Evolutionary conservation across 2,329 filamentous ascomycete genomes (phyloP).

Genomic region (Lecanicillium sp.): DNA sequence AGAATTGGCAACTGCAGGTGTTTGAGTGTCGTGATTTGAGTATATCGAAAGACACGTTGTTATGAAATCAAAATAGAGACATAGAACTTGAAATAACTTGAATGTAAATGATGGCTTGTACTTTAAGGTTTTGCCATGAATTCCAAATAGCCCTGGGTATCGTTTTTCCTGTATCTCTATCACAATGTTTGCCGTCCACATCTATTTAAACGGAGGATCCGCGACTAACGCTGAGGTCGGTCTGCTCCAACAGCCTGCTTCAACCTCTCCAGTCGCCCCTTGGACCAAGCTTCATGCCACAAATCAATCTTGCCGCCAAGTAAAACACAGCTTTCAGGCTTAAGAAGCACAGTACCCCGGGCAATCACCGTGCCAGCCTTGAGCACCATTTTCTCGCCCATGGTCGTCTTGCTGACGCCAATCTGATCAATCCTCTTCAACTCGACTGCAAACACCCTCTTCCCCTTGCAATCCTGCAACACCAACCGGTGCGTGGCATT

Average conservation of each 20-base stretch:
- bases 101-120: too few species aligned
- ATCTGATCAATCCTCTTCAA: slow-evolving; percentile 57
- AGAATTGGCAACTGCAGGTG: slow-evolving; percentile 19
- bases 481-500: slow-evolving; percentile 69
- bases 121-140: too few species aligned
- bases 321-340: slow-evolving; percentile 57
- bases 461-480: slow-evolving; percentile 70
- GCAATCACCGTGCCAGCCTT: slow-evolving; percentile 56
- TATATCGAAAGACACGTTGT: slow-evolving; percentile 11
- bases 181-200: background rate
- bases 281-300: slow-evolving; percentile 71
- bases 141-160: too few species aligned
- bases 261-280: slow-evolving; percentile 60
- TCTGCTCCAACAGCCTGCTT: slow-evolving; percentile 46
- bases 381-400: slow-evolving; percentile 77
- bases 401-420: slow-evolving; percentile 53
- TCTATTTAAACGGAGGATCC: background rate
- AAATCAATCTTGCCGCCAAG: slow-evolving; percentile 83
- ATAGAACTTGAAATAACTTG: too few species aligned
- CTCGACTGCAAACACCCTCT: slow-evolving; percentile 65
- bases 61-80: too few species aligned
- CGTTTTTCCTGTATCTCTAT: too few species aligned
- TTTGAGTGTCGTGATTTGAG: too few species aligned
- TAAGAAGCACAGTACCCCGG: slow-evolving; percentile 71
- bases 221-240: slow-evolving; percentile 1